Conservation (phyloP, 1,284 basidiomycete genomes). For the Cryptococcus sp. region DNA sequence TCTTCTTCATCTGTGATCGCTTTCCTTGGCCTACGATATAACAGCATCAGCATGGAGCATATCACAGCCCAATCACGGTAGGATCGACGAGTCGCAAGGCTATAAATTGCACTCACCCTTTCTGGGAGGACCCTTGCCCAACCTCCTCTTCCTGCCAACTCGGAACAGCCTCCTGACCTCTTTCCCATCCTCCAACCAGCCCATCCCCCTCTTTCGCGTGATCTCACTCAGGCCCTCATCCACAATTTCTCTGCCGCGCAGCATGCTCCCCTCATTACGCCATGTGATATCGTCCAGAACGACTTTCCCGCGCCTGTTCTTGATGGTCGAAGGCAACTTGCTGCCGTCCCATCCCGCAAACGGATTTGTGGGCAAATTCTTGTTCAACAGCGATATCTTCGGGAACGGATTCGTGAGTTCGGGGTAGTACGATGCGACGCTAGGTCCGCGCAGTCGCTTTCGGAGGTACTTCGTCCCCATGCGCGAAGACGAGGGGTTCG, state of each 20-base stretch:
- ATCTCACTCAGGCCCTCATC: slow-evolving; percentile 34
- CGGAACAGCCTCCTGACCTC: slow-evolving; percentile 38
- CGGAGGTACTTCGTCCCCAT: slow-evolving; percentile 84
- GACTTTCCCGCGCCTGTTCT: slow-evolving; percentile 11
- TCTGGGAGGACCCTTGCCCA: slow-evolving; percentile 48
- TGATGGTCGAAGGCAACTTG: slow-evolving; percentile 4
- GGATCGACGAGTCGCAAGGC: not conserved
- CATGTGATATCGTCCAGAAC: slow-evolving; percentile 17
- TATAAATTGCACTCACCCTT: slow-evolving; percentile 38
- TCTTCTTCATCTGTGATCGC: slow-evolving; percentile 47
- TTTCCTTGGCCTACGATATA: slow-evolving; percentile 36
- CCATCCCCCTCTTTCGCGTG: slow-evolving; percentile 28
- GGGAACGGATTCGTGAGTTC: slow-evolving; percentile 18
- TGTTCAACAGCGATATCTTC: slow-evolving; percentile 22
- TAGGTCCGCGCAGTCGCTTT: slow-evolving; percentile 69
- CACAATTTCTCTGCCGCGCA: slow-evolving; percentile 19
- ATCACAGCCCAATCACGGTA: not conserved
- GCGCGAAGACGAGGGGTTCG: slow-evolving; percentile 70
- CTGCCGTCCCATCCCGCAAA: slow-evolving; percentile 35
- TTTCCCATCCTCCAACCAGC: slow-evolving; percentile 39
- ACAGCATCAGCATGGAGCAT: not conserved
- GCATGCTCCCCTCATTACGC: slow-evolving; percentile 21
- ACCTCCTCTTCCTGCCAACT: slow-evolving; percentile 29
- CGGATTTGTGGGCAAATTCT: slow-evolving; percentile 21
- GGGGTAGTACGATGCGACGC: slow-evolving; percentile 71